phyloP scores from a whole-genome alignment of 83 land plant species.

The Picea abies region DNA sequence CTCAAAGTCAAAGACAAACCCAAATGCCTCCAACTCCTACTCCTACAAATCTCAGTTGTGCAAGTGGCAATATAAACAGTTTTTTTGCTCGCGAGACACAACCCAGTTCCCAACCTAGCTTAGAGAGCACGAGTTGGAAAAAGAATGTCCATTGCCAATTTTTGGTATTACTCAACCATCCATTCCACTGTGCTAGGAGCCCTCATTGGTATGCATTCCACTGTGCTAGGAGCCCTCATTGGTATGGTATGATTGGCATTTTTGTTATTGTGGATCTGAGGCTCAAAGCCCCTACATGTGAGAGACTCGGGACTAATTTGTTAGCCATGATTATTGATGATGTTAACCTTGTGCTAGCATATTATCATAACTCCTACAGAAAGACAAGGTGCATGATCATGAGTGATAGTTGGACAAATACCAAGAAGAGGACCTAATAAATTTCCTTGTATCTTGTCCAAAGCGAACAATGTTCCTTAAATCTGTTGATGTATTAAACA shows the following conservation, averaged over 20 bases:
- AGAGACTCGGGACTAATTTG: not conserved
- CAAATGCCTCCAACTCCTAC: not conserved
- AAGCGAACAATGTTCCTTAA: not conserved
- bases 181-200: not conserved
- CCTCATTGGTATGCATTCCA: not conserved
- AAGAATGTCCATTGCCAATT: not conserved
- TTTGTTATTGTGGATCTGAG: not conserved
- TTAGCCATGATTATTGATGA: not conserved
- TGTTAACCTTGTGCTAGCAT: not conserved
- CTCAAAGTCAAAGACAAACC: not conserved
- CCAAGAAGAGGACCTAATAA: not conserved
- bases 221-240: not conserved
- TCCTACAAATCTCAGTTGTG: not conserved
- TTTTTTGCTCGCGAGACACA: not conserved
- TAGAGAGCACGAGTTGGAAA: not conserved
- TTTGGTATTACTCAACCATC: not conserved
- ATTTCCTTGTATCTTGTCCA: not conserved
- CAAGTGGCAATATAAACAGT: not conserved
- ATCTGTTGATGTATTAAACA: not conserved
- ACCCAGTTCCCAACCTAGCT: not conserved
- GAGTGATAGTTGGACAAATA: not conserved
- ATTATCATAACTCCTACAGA: not conserved
- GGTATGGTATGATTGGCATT: not conserved
- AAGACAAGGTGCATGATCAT: not conserved
- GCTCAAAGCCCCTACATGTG: not conserved